Percentiles rank a stretch among this genome's conserved stretches.
Evolutionary conservation across 192 early-diverging fungal genomes (phyloP).

Genomic region (Podochytrium sp.): DNA sequence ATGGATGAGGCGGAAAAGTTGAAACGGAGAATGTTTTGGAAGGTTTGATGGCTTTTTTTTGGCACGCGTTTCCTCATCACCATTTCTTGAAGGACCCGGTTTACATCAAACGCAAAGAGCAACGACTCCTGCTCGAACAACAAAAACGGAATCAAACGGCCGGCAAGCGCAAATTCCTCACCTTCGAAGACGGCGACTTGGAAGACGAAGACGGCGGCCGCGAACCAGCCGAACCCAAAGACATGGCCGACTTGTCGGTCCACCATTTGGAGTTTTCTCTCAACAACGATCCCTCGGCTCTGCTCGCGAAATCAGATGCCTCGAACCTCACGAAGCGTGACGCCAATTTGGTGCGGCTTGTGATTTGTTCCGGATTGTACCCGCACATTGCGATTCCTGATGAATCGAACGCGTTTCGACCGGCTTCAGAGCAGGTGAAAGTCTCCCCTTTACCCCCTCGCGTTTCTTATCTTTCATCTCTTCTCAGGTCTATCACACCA

Average conservation of each 20-base stretch:
- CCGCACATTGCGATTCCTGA: conserved; percentile 69
- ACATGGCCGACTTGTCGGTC: conserved; percentile 44
- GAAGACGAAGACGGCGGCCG: conserved; percentile 37
- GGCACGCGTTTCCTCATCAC: not conserved
- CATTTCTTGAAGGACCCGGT: conserved; percentile 36
- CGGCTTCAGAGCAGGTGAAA: conserved; percentile 25
- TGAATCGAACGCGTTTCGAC: conserved; percentile 56
- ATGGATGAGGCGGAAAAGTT: conserved; percentile 26
- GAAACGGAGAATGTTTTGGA: conserved; percentile 28
- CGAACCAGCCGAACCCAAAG: conserved; percentile 9
- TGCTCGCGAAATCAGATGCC: conserved; percentile 47
- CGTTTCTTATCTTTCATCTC: not conserved
- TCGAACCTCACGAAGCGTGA: conserved; percentile 41
- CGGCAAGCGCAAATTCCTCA: conserved; percentile 46
- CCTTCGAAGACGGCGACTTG: conserved; percentile 34
- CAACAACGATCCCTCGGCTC: conserved; percentile 47
- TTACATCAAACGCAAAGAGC: conserved; percentile 33
- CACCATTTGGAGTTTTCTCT: conserved; percentile 68
- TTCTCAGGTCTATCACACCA: conserved; percentile 62
- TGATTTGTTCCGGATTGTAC: conserved; percentile 67
- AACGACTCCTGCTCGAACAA: conserved; percentile 44
- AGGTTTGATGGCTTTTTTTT: conserved; percentile 13
- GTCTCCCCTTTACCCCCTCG: too few species aligned
- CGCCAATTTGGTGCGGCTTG: conserved; percentile 60
- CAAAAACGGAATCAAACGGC: conserved; percentile 40